Percentiles rank a stretch among this genome's conserved stretches.
These are phyloP conservation scores for Monosporascus cannonballus DNA, from an alignment of 2,329 filamentous ascomycete species.

Conservation along the genomic window DNA sequence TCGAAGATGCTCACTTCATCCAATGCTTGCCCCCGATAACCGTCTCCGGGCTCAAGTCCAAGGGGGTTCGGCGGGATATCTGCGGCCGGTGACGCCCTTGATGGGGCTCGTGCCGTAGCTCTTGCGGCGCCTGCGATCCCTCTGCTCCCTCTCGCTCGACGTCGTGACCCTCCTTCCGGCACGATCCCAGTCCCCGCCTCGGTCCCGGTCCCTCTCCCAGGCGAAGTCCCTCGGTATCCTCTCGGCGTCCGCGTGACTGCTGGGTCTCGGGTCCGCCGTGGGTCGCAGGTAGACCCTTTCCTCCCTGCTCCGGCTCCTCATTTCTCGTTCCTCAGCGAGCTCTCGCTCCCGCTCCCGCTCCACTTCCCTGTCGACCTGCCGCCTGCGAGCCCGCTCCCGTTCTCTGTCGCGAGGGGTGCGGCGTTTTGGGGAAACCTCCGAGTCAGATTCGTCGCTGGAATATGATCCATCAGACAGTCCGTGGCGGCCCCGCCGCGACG, in stretches of 20 bases:
- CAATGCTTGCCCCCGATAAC: no score
- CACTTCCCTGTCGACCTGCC: constrained; percentile 14
- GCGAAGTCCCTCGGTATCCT: constrained; percentile 21
- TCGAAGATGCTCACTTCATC: no score
- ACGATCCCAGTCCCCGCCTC: constrained; percentile 6
- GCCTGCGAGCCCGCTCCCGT: constrained; percentile 16
- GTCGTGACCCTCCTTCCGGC: constrained; percentile 21
- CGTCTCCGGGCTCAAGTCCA: no score
- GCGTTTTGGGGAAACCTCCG: constrained; percentile 17
- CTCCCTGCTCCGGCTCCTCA: constrained; percentile 18
- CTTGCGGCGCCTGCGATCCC: constrained; percentile 20
- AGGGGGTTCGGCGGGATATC: no score
- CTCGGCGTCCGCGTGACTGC: constrained; percentile 25
- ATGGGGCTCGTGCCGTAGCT: no score
- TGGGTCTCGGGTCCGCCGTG: constrained; percentile 18
- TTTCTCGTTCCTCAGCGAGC: constrained; percentile 2
- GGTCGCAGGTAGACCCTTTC: constrained; percentile 23
- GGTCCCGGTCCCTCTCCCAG: constrained; percentile 22
- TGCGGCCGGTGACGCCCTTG: no score
- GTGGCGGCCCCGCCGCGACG: constrained; percentile 19
- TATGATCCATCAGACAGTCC: constrained; percentile 24
- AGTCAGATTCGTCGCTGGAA: constrained; percentile 21
- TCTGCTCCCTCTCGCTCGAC: constrained; percentile 21
- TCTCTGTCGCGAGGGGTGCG: constrained; percentile 19
- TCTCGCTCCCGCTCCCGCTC: constrained; percentile 15